Percentiles rank a stretch among this genome's conserved stretches.
These are phyloP conservation scores for Pleurotus eryngii DNA, from an alignment of 768 basidiomycete genomes.

Conservation along the genomic window DNA sequence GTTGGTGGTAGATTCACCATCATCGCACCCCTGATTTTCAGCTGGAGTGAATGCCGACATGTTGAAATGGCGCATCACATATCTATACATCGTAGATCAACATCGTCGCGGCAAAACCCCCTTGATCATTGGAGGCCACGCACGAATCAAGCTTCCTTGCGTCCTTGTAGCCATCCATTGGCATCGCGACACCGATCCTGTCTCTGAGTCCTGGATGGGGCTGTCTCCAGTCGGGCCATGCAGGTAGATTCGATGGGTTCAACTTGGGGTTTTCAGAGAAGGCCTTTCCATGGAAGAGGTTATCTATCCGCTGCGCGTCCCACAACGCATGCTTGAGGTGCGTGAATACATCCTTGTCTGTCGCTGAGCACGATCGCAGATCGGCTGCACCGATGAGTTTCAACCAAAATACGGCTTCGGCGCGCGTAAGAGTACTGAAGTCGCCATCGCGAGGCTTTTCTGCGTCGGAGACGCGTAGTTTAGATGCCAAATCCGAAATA, in stretches of 20 bases:
- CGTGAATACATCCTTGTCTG: conserved; percentile 9
- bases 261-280: conserved; percentile 13
- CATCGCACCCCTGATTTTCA: conserved; percentile 6
- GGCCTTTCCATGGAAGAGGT: conserved; percentile 12
- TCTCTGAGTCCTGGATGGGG: conserved; percentile 7
- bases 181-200: background rate
- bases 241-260: background rate
- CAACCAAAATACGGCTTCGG: conserved; percentile 13
- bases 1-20: conserved; percentile 9
- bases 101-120: no score
- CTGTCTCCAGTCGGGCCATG: conserved; percentile 7
- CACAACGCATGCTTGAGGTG: conserved; percentile 14
- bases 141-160: conserved; percentile 10
- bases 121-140: background rate
- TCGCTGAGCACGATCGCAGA: background rate
- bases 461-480: conserved; percentile 15
- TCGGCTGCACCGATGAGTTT: conserved; percentile 9
- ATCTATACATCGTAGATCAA: conserved; percentile 2
- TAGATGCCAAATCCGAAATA: conserved; percentile 5
- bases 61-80: conserved; percentile 17
- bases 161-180: conserved; percentile 7
- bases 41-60: conserved; percentile 14
- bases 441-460: conserved; percentile 11
- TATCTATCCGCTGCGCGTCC: conserved; percentile 18
- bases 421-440: conserved; percentile 13